phyloP scores from a whole-genome alignment of 148 eudicot species.

The Rhododendron henanense region DNA sequence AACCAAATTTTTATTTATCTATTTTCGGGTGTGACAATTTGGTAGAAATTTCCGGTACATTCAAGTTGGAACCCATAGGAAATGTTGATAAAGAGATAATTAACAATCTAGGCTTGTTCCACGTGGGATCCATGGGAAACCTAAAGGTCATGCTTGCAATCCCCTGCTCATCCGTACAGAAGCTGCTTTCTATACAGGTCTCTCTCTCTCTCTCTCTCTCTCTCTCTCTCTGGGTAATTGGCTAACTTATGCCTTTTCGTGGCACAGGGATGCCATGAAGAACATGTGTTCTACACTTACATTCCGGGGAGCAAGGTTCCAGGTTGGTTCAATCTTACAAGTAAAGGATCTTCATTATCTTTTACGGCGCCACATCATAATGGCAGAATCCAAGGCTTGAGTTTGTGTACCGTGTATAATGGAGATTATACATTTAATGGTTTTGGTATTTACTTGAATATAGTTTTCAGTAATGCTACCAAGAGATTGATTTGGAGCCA shows the following conservation, averaged over 20 bases:
- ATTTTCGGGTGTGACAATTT: no score
- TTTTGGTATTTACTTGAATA: neutral
- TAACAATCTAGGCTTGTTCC: no score
- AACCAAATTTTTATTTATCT: no score
- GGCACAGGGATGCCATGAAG: constrained; percentile 6
- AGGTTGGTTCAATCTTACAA: neutral
- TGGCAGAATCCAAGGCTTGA: constrained; percentile 1
- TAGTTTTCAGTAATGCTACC: neutral
- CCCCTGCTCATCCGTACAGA: no score
- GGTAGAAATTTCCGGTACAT: no score
- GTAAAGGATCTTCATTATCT: neutral
- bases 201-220: neutral
- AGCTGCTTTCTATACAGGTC: neutral
- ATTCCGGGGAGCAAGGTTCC: neutral
- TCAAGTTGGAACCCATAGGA: no score
- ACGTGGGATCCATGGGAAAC: no score
- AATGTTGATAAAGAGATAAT: no score
- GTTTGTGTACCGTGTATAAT: neutral
- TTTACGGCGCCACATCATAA: neutral
- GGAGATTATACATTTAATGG: neutral
- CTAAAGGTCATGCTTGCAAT: no score
- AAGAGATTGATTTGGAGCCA: neutral
- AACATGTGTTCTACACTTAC: constrained; percentile 4
- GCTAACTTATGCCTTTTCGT: neutral
- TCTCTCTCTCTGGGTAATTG: neutral